These are phyloP conservation scores for Coprinellus aureogranulatus DNA, from an alignment of 768 basidiomycete genomes.

Conservation along the genomic window DNA sequence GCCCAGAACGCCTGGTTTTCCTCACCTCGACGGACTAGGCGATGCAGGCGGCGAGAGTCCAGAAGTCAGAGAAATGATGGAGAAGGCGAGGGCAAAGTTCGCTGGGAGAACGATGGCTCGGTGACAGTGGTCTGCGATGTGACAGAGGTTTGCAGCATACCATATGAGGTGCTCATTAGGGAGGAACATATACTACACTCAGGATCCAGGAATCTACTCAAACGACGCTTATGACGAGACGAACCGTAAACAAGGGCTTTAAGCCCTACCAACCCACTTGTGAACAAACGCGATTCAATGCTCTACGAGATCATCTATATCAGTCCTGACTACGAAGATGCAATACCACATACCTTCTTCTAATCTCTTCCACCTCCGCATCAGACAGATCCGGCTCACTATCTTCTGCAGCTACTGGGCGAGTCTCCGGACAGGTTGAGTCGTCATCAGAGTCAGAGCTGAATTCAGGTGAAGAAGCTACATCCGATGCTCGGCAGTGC, in stretches of 20 bases:
- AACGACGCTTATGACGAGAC: too few relatives aligned
- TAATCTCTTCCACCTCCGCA: background rate
- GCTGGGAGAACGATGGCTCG: slow-evolving; percentile 8
- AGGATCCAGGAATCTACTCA: too few relatives aligned
- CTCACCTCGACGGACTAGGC: slow-evolving; percentile 4
- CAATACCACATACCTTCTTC: background rate
- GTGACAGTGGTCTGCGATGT: too few relatives aligned
- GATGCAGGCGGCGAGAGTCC: slow-evolving; percentile 60
- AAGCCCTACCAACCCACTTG: too few relatives aligned
- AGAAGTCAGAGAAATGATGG: slow-evolving; percentile 71
- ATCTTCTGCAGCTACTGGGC: background rate
- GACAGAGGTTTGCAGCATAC: too few relatives aligned
- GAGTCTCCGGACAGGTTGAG: background rate
- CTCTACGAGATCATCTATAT: background rate
- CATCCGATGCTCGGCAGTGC: background rate
- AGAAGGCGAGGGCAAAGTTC: slow-evolving; percentile 53
- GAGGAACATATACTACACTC: too few relatives aligned
- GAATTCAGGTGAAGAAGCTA: background rate
- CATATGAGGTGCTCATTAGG: too few relatives aligned
- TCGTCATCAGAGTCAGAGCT: background rate
- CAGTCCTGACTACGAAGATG: background rate
- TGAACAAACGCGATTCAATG: too few relatives aligned
- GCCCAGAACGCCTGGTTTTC: slow-evolving; percentile 16
- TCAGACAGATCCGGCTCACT: background rate
- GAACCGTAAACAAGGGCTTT: too few relatives aligned